Percentiles rank a stretch among this genome's conserved stretches.
phyloP scores from a whole-genome alignment of 2,329 filamentous ascomycete genomes.

The Nemania sp. region DNA sequence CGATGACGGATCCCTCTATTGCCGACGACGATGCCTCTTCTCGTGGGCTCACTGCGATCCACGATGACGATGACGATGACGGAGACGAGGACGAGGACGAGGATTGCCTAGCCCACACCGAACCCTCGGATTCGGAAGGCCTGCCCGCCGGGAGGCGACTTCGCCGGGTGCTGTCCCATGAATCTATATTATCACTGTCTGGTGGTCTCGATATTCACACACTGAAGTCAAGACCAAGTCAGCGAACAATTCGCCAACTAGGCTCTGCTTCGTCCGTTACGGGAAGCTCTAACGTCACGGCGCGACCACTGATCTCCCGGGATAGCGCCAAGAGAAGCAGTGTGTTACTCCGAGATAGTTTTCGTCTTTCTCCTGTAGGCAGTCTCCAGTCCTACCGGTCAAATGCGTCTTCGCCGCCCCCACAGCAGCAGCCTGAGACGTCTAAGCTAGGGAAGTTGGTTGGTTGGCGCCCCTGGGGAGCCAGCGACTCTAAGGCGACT shows the following conservation, averaged over 20 bases:
- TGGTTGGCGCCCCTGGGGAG: conserved; percentile 47
- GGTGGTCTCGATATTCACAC: conserved; percentile 92
- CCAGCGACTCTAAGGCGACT: conserved; percentile 2
- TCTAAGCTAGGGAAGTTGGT: conserved; percentile 48
- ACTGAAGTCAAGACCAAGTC: conserved; percentile 72
- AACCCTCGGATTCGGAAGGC: conserved; percentile 39
- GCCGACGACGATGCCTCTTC: conserved; percentile 37
- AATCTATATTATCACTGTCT: conserved; percentile 84
- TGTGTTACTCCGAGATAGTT: conserved; percentile 60
- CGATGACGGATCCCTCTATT: conserved; percentile 43
- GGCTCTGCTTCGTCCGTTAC: conserved; percentile 59
- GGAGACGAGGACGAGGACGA: no score
- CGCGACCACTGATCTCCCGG: conserved; percentile 59
- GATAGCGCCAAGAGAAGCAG: conserved; percentile 54
- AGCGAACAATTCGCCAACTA: conserved; percentile 63
- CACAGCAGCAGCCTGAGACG: conserved; percentile 24
- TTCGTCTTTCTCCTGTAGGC: conserved; percentile 30
- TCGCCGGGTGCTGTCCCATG: conserved; percentile 74
- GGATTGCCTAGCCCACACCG: conserved; percentile 29
- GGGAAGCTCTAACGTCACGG: conserved; percentile 61
- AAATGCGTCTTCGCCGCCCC: conserved; percentile 37
- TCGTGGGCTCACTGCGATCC: conserved; percentile 20
- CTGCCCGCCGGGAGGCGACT: conserved; percentile 51
- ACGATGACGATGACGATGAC: neutral
- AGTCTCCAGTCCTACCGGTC: conserved; percentile 42